A percentile compares a stretch with the other conserved stretches of the same genome.
These are phyloP conservation scores for Simplicillium aogashimaense DNA, from an alignment of 2,329 filamentous ascomycete genomes.

Conservation along the genomic window DNA sequence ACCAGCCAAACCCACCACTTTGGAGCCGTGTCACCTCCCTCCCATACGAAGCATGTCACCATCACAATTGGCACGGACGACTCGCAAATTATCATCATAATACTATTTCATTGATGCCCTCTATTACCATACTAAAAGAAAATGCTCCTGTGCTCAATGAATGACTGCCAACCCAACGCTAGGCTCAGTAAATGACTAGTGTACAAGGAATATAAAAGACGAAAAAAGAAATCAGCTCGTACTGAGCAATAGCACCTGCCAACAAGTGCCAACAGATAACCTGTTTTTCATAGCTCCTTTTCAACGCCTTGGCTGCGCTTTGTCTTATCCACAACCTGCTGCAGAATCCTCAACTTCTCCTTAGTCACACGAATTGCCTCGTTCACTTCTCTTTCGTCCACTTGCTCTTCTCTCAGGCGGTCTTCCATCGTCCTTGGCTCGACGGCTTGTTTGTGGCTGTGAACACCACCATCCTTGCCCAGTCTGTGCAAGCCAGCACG, in stretches of 20 bases:
- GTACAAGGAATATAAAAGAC: conserved; percentile 3
- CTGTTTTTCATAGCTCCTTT: too few relatives aligned
- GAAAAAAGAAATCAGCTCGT: conserved; percentile 1
- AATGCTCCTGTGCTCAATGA: too few relatives aligned
- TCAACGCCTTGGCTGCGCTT: too few relatives aligned
- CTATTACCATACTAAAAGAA: too few relatives aligned
- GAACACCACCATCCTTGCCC: conserved; percentile 20
- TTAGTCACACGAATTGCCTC: conserved; percentile 81
- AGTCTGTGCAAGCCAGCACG: conserved; percentile 62
- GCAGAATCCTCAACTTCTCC: conserved; percentile 69
- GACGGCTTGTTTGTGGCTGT: conserved; percentile 33
- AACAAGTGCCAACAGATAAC: conserved; percentile 1
- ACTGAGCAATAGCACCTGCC: conserved; percentile 4
- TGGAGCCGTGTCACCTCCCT: too few relatives aligned
- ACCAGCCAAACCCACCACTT: too few relatives aligned
- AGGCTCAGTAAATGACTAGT: too few relatives aligned
- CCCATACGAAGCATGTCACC: too few relatives aligned
- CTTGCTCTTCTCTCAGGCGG: conserved; percentile 45
- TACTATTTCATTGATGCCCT: too few relatives aligned
- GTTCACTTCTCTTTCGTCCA: conserved; percentile 64
- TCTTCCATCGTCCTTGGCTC: conserved; percentile 51
- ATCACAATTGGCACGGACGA: too few relatives aligned
- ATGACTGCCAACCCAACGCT: too few relatives aligned
- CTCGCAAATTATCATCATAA: too few relatives aligned
- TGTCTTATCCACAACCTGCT: conserved; percentile 51